Percentiles rank a stretch among this genome's conserved stretches.
Evolutionary conservation across 495 filamentous ascomycete genomes (phyloP).

Genomic region (Neurospora sp.): DNA sequence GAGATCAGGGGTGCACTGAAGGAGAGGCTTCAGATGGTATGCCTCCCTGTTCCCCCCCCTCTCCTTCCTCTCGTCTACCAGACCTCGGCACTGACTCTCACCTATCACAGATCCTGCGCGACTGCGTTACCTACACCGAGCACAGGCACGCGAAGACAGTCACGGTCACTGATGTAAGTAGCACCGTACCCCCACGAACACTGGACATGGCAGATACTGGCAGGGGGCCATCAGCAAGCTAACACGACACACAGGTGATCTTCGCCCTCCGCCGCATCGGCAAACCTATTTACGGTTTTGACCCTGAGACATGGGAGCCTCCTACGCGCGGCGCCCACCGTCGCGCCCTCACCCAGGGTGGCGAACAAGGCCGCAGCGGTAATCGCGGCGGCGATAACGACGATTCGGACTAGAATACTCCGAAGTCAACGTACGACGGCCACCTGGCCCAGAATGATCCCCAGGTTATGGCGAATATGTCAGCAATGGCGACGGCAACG

Average conservation of each 20-base stretch:
- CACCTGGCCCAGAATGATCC: background rate
- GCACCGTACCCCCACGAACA: too few species aligned
- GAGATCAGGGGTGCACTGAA: constrained; percentile 50
- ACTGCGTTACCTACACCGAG: constrained; percentile 43
- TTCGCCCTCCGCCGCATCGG: constrained; percentile 44
- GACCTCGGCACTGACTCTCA: constrained; percentile 12
- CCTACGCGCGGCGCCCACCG: background rate
- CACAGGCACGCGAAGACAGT: constrained; percentile 48
- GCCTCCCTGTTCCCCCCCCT: background rate
- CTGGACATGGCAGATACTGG: too few species aligned
- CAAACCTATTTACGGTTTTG: constrained; percentile 42
- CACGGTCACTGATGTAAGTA: constrained; percentile 52
- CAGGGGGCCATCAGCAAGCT: background rate
- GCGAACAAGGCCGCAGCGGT: background rate
- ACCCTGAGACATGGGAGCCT: constrained; percentile 16
- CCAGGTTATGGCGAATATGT: background rate
- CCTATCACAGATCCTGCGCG: constrained; percentile 37
- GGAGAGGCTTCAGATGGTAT: constrained; percentile 42
- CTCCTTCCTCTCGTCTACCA: background rate
- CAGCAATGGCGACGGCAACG: background rate
- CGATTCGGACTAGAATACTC: background rate
- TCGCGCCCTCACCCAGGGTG: background rate
- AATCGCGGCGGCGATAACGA: background rate
- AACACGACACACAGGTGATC: constrained; percentile 42
- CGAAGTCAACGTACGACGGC: background rate